Evolutionary conservation across 176 grass and related monocot genomes (phyloP).

Genomic region (Zizania latifolia): DNA sequence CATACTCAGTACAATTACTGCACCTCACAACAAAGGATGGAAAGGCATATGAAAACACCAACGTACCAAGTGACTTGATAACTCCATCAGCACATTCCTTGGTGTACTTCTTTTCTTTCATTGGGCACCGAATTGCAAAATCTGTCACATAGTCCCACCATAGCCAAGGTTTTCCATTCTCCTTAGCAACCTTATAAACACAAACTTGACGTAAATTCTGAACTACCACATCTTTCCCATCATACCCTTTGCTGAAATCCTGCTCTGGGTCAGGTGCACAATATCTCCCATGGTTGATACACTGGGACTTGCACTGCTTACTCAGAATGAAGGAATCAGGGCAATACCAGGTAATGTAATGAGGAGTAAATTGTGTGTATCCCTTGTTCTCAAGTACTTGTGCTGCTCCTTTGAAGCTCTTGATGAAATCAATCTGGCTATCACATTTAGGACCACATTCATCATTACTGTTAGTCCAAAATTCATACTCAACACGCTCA

Average conservation of each 20-base stretch:
- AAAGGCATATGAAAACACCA: not conserved
- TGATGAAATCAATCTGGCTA: conserved; percentile 72
- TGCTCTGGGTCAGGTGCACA: conserved; percentile 78
- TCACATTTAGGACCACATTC: conserved; percentile 74
- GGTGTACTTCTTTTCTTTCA: conserved; percentile 80
- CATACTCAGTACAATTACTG: not conserved
- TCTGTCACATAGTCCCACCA: conserved; percentile 86
- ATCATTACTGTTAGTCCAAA: conserved; percentile 78
- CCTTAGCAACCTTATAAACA: conserved; percentile 52
- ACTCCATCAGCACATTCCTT: conserved; percentile 64
- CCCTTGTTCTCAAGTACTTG: conserved; percentile 71
- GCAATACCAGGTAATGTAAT: conserved; percentile 90
- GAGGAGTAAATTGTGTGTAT: conserved; percentile 73
- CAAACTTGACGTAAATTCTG: conserved; percentile 70
- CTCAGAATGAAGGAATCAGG: conserved; percentile 59
- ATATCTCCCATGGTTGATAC: conserved; percentile 71
- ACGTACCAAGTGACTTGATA: conserved; percentile 61
- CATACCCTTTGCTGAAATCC: conserved; percentile 78
- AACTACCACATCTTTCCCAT: conserved; percentile 75
- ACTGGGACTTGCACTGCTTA: conserved; percentile 79
- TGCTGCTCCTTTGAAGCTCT: conserved; percentile 63
- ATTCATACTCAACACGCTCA: conserved; percentile 70
- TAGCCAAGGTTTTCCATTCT: conserved; percentile 58
- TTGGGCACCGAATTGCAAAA: conserved; percentile 72
- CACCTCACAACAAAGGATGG: not conserved